These are phyloP conservation scores for Podaxis rugospora DNA, from an alignment of 768 basidiomycete genomes.

Conservation along the genomic window DNA sequence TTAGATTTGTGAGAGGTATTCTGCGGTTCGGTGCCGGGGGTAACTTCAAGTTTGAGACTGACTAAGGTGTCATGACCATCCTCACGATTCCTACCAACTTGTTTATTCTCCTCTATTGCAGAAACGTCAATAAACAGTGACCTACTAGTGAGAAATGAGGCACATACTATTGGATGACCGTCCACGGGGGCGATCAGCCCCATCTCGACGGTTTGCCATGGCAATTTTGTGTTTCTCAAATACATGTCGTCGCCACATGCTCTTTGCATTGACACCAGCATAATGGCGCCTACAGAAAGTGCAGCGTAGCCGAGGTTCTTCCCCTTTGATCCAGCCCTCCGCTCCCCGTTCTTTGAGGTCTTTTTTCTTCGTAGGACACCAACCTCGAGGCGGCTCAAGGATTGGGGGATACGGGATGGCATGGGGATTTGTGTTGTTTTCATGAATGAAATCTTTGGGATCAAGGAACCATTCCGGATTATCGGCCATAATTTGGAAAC, in stretches of 20 bases:
- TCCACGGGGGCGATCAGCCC: constrained; percentile 56
- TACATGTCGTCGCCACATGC: constrained; percentile 88
- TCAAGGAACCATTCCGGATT: constrained; percentile 82
- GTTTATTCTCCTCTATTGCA: constrained; percentile 54
- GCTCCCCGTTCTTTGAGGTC: constrained; percentile 64
- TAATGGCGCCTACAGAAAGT: constrained; percentile 84
- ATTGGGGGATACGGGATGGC: constrained; percentile 71
- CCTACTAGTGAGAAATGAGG: constrained; percentile 1
- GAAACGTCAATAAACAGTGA: constrained; percentile 8
- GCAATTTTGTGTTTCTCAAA: constrained; percentile 90
- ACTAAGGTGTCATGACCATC: constrained; percentile 39
- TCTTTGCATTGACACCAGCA: constrained; percentile 84
- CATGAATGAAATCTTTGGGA: constrained; percentile 55
- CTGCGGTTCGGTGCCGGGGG: constrained; percentile 32
- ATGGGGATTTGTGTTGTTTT: constrained; percentile 38
- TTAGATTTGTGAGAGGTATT: constrained; percentile 37
- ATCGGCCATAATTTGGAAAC: constrained; percentile 66
- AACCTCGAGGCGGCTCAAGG: constrained; percentile 80
- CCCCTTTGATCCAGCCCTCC: constrained; percentile 77
- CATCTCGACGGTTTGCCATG: constrained; percentile 82
- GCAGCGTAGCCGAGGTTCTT: constrained; percentile 75
- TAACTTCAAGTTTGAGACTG: constrained; percentile 36
- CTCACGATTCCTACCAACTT: constrained; percentile 21
- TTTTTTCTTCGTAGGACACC: constrained; percentile 85
- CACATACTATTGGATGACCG: constrained; percentile 63